Base-by-base conservation (phyloP, 2,329 filamentous ascomycete species). In the Dactylonectria estremocensis region DNA sequence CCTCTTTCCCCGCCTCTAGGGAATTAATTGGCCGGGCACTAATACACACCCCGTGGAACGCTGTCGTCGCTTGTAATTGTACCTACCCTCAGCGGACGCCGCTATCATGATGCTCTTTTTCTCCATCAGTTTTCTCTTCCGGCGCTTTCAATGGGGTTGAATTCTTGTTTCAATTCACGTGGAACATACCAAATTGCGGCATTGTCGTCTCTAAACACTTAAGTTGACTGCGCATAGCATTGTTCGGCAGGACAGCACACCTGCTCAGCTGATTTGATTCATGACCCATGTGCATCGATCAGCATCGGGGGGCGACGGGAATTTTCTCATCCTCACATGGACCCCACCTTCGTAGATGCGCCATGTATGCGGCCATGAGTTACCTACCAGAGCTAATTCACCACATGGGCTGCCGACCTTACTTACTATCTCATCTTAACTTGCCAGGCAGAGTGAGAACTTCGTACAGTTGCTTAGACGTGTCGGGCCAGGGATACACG, bases 21-120 rank as follows among this genome's bases (percentile, higher is more conserved):
- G 37, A 61, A 40, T 49, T 33, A 61, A 40, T 49, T 33, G 22
- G 18, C 49, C 48, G 58, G 35, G 22, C 57, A 48, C 57, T 61
- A 61, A 33, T 28, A 28, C 4, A 28, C 48, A 20, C 49, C 49
- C 48, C 46, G 5, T 31, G 22, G 49, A 9, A 18, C n/a, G n/a
- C n/a, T 52, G 28, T 8, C 49, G 4, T 18, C 49, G 49, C 24
- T 52, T 20, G 16, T 16, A 52, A 52, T 52, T 53, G n/a, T 54
- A n/a, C n/a, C 28, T 3, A n/a, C 52, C 24, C 58, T 37, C 22
- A 28, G 49, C 53, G 28, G 49, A 52, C 49, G 49, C 28, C 28
- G 28, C 16, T n/a, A 33, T 52, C 49, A 52, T 52, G 49, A 52
- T 28, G 11, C 10, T 49, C 24, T 24, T 49, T 8, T 49, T 49